Base-by-base conservation (phyloP, 495 filamentous ascomycete genomes). In the Monascus purpureus region DNA sequence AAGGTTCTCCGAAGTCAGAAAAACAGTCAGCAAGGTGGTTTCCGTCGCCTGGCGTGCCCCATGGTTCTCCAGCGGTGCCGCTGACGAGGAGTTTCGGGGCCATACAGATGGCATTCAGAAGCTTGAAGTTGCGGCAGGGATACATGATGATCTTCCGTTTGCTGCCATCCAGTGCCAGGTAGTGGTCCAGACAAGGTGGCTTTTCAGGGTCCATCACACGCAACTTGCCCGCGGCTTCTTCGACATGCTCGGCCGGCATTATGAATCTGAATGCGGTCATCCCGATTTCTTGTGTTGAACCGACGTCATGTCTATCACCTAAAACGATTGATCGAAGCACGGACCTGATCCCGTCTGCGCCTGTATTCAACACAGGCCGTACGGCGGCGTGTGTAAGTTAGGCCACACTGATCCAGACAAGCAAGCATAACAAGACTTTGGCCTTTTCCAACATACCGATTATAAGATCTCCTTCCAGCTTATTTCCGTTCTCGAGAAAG, bases 331-430 rank as follows among this genome's bases (percentile, higher is more conserved):
- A 31, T 14, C 33, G 11, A 8, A 28, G 25, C 14, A 30, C 20
- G 26, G 33, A 36, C 25, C 25, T 36, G 16, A 36, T 30, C 2
- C 33, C 33, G 25, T 36, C 33, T n/a, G 33, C 33, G 16, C 33
- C 25, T 36, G 9, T 11, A 35, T 13, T 15, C 16, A 35, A 13
- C 14, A 22, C 16, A n/a, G 36, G 29, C 38, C 20, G 22, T 11
- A 24, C 6, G 6, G 22, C 22, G n/a, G n/a, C n/a, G n/a, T n/a
- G n/a, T n/a, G n/a, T n/a, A n/a, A n/a, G n/a, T n/a, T n/a, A n/a
- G n/a, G n/a, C n/a, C n/a, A n/a, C n/a, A n/a, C n/a, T n/a, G n/a
- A n/a, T n/a, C n/a, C n/a, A n/a, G n/a, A n/a, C n/a, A n/a, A n/a
- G n/a, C n/a, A n/a, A n/a, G n/a, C n/a, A n/a, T n/a, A n/a, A n/a